Base-by-base conservation (phyloP, 2,329 filamentous ascomycete species). In the Teratosphaeria epicoccoides region DNA sequence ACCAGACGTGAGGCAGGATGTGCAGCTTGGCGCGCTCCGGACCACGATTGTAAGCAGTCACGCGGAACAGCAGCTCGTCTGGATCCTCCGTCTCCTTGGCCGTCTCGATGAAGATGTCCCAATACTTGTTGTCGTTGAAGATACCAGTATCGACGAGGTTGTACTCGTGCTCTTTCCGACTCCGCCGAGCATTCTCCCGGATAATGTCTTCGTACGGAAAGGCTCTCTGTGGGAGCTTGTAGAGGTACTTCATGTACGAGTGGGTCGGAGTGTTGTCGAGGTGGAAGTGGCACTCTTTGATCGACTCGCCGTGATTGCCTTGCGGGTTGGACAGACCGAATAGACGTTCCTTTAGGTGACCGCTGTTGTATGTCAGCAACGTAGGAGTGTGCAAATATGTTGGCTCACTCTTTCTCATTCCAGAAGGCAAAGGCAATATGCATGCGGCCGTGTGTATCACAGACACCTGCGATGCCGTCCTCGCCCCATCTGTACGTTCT, bases 191-290 rank as follows among this genome's bases (percentile, higher is more conserved):
- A 66, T 95, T 97, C 65, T 94, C 88, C 57, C 87, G 76, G 58
- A 94, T 74, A 46, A 97, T 76, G 58, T 95, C 83, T 68, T 96
- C 79, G 74, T 97, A 97, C 2, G 91, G 93, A 64, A 97, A 97
- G 57, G 84, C 82, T 62, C 79, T 80, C 71, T 97, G 91, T 0
- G 93, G 93, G 63, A 96, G 94, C 71, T 97, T 97, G 80, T 97
- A 97, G 60, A 97, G 83, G 66, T 84, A 94, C 70, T 97, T 97
- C 91, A 97, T 97, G 75, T 97, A 97, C 24, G 91, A 95, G 71
- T 96, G 90, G 51, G 81, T 81, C 52, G 91, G 91, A 24, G 88
- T 95, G 68, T 97, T 97, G 71, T 97, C 91, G 53, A 96, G 73
- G 70, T 97, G 91, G 65, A 96, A 97, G 71, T 97, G 89, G 51